Conservation (phyloP, 2,329 filamentous ascomycete genomes). For the Cytospora schulzeri region DNA sequence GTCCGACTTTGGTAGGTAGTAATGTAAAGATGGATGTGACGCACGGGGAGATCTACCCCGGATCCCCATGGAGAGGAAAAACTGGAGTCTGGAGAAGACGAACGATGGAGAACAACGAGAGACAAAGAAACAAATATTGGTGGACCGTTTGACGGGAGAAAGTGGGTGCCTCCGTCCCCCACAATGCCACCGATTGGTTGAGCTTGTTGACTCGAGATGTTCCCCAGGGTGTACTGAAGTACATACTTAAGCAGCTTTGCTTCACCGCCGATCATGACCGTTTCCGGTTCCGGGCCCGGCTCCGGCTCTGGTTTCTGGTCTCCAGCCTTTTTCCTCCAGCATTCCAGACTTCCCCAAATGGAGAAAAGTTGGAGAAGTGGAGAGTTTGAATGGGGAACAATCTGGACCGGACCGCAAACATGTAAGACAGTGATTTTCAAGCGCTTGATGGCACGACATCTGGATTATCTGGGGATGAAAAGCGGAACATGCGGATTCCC, state of each 20-base stretch:
- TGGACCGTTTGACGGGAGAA: not conserved
- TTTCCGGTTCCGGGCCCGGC: not conserved
- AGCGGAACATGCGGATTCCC: too few relatives aligned
- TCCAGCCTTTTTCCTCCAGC: not conserved
- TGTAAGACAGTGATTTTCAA: too few relatives aligned
- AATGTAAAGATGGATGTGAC: not conserved
- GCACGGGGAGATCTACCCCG: not conserved
- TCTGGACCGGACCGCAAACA: not conserved
- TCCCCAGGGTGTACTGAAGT: too few relatives aligned
- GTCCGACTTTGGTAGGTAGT: not conserved
- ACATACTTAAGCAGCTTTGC: too few relatives aligned
- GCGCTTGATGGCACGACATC: too few relatives aligned
- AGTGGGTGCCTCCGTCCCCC: constrained; percentile 2
- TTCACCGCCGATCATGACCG: constrained; percentile 19
- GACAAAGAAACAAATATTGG: not conserved
- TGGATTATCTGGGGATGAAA: too few relatives aligned
- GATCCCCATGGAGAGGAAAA: constrained; percentile 19
- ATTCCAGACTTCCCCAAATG: not conserved
- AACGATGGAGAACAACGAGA: constrained; percentile 12
- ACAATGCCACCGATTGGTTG: constrained; percentile 17
- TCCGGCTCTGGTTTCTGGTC: not conserved
- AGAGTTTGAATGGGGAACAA: not conserved
- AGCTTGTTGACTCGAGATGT: not conserved
- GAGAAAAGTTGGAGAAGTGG: constrained; percentile 1
- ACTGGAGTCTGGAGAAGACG: constrained; percentile 24